Base-by-base conservation (phyloP, 192 early-diverging fungal species). In the Paraglomus brasilianum region DNA sequence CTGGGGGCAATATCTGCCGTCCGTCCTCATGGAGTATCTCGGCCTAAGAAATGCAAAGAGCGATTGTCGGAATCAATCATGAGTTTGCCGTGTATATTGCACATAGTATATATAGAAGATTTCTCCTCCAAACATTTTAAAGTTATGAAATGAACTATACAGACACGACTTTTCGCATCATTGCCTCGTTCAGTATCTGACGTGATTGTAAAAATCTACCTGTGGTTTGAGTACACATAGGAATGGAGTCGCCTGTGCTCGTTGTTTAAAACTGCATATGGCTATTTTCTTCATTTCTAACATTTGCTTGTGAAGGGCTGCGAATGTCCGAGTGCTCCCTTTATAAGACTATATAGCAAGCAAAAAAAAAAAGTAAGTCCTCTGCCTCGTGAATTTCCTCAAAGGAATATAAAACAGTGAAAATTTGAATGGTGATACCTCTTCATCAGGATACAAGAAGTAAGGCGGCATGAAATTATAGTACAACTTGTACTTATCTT, bases 391-490 rank as follows among this genome's bases (percentile, higher is more conserved):
- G 17, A 19, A 19, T n/a, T 1, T 49, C 17, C 48, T 14, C 48
- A 49, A 6, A 30, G 21, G 10, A 45, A 13, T 48, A 48, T 21
- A 61, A 44, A 36, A 5, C 6, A 64, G 36, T 47, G 15, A 36
- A 21, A 64, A 64, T 11, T 38, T 1, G 36, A 48, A 47, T 19
- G 4, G 22, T 15, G 8, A 48, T 77, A 90, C 89, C 30, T n/a
- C 56, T 56, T 94, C 91, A 69, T 93, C 89, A 9, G 92, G 91
- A 64, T 86, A 87, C 38, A 94, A 74, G 72, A 94, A 92, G 50
- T 80, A 76, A 8, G 87, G 69, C 62, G 88, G 88, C 19, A 48
- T 73, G 62, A 94, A 72, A 59, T 90, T 91, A 68, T 88, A 77
- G 40, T 92, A 76, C 42, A 74, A 59, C 15, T 80, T 77, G 7